Base-by-base conservation (phyloP, 1,139 yeast species). In the Meyerozyma elateridarum region DNA sequence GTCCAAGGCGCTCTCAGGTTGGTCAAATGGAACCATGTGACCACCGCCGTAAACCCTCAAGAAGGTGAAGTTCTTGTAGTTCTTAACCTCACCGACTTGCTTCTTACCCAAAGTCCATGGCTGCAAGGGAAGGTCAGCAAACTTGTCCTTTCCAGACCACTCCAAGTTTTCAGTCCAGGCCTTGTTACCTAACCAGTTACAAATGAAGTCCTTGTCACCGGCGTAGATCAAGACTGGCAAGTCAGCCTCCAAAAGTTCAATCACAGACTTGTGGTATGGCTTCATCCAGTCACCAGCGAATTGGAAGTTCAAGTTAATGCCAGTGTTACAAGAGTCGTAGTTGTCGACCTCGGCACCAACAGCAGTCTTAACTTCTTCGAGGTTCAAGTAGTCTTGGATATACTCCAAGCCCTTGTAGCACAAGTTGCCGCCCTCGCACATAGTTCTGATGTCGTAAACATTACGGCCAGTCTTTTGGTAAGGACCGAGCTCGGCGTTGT, bases 221-320 rank as follows among this genome's bases (percentile, higher is more conserved):
- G 91, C 93, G 46, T 83, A 83, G 40, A 83, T 73, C 52, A 83
- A 70, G 15, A 81, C 83, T 12, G 93, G 93, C 33, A 82, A 49
- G 16, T 67, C 78, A 29, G 70, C 54, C 45, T 76, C 76, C 48
- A 79, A 65, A 41, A 79, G 59, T 29, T 73, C 72, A 34, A 69
- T 61, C 31, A 79, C 80, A 38, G 77, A 80, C 76, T 77, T 76
- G 59, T 76, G 60, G 64, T 79, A 85, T 31, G 94, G 91, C 57
- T 81, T 81, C 93, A 83, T 83, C 93, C 94, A 84, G 59, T 85
- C 95, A 51, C 95, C 91, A 20, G 87, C 85, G 54, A 85, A 79
- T 50, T 82, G 55, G 59, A 89, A 89, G 70, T 81, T 82, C 56
- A 85, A 75, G 72, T 81, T 81, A 45, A 85, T 74, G 48, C 83